Evolutionary conservation across 169 alveolate species (phyloP), one percentile per base, ranked within the genome.

Genomic region (Condylostoma magnum): DNA sequence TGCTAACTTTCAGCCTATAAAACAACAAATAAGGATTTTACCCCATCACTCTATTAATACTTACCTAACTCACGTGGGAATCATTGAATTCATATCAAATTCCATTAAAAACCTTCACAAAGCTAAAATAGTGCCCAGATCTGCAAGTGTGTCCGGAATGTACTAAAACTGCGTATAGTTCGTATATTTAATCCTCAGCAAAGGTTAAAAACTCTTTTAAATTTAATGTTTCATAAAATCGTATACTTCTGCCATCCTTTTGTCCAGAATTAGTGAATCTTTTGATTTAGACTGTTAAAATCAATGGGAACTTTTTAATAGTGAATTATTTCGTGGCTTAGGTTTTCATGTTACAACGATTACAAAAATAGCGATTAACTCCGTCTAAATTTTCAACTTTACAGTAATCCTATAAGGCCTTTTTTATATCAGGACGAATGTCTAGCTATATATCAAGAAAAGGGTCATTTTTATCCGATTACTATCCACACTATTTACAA

Each of bases 41-140:
- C n/a, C n/a, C n/a, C n/a, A n/a, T n/a, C n/a, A n/a, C n/a, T 34
- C 57, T 63, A 20, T 38, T 22, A 63, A 44, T 10, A 12, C 58
- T 43, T 18, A 57, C 73, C 46, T 63, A 57, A 28, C 58, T 43
- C 25, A 63, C 31, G 3, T 33, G 20, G n/a, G 47, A 41, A 43
- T 73, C 78, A 37, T 69, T 56, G 1, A 20, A 34, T 33, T 48
- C 69, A 69, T 31, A 46, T 71, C 78, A 69, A 30, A 52, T 18
- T 1, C 54, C 78, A 54, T 69, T 69, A 36, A 46, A 36, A 4
- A 33, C 78, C 25, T 54, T 69, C 4, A 69, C 34, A 34, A 33
- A 69, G 30, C 58, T 20, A 54, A 36, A 69, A 38, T 69, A 69
- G 53, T 69, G 78, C 4, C 78, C 78, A n/a, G 46, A 25, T 22